Base-by-base conservation (phyloP, 257 asterid genomes). In the Schizonepeta tenuifolia region DNA sequence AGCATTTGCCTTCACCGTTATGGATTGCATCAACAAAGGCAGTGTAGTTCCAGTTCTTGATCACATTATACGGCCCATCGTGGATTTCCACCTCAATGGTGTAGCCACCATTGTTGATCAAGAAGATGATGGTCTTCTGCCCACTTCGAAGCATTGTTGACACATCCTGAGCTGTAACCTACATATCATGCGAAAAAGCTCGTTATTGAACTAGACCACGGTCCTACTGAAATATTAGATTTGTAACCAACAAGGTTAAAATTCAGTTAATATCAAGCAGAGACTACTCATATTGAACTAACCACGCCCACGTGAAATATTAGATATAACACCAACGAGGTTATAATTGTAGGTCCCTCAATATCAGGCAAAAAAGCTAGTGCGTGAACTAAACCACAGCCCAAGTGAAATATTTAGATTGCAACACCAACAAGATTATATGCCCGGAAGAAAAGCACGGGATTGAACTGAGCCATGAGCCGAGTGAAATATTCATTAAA, bases 21-120 rank as follows among this genome's bases (percentile, higher is more conserved):
- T 89, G 86, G 76, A 91, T 86, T 2, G 96, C 95, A 20, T 89
- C 92, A 6, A 91, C 86, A 61, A 91, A 63, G n/a, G 77, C 93
- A 3, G 92, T 88, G 82, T 91, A 91, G 28, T 89, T 82, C 96
- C 96, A 91, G 80, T 91, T 91, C 90, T 91, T 89, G 79, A 91
- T 91, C 77, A 89, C 95, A 68, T 91, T 91, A 63, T 89, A 91
- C 62, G 96, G 96, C 59, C 96, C 96, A 9, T 89, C 96, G 15
- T 89, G 96, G 65, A 89, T 86, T 87, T 89, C 96, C 9, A 88
- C 96, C 77, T 89, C 96, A 58, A 88, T 89, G 21, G 93, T 89
- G 83, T 89, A 92, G 14, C 97, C 97, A 9, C 89, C 89, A 2
- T 92, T 89, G 80, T 92, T 92, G 20, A 92, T 88, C 76, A 92